These are phyloP conservation scores for Nicotiana tomentosiformis DNA, from an alignment of 257 asterid species.

Conservation along the genomic window DNA sequence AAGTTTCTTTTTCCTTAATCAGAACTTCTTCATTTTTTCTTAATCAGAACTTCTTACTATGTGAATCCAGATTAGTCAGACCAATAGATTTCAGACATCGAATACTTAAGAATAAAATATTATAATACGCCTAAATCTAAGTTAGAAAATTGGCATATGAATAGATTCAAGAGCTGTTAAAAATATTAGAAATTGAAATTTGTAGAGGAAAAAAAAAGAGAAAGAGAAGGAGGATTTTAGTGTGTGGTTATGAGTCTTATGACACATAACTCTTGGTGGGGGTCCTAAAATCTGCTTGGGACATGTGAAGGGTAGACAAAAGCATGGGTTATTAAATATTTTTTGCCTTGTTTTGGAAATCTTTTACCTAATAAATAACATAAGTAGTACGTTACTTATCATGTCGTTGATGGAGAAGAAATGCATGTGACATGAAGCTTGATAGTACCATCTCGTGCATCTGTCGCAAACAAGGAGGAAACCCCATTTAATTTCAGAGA, in stretches of 20 bases:
- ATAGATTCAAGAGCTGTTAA: neutral
- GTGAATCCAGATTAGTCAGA: no score
- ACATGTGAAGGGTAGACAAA: conserved; percentile 54
- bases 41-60: no score
- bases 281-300: neutral
- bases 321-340: conserved; percentile 29
- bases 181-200: neutral
- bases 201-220: neutral
- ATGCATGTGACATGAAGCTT: conserved; percentile 56
- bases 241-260: neutral
- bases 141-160: neutral
- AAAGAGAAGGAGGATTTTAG: no score
- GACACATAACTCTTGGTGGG: neutral
- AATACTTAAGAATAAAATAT: no score
- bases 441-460: conserved; percentile 60
- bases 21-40: no score
- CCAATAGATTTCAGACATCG: no score
- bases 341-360: conserved; percentile 33
- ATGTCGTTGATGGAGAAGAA: conserved; percentile 22
- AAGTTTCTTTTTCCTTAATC: no score
- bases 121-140: neutral
- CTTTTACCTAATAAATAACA: conserved; percentile 27
- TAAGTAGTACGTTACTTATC: conserved; percentile 37
- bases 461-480: conserved; percentile 49
- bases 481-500: neutral